phyloP scores from a whole-genome alignment of 306 rosid genomes.

The Carpinus viminea region DNA sequence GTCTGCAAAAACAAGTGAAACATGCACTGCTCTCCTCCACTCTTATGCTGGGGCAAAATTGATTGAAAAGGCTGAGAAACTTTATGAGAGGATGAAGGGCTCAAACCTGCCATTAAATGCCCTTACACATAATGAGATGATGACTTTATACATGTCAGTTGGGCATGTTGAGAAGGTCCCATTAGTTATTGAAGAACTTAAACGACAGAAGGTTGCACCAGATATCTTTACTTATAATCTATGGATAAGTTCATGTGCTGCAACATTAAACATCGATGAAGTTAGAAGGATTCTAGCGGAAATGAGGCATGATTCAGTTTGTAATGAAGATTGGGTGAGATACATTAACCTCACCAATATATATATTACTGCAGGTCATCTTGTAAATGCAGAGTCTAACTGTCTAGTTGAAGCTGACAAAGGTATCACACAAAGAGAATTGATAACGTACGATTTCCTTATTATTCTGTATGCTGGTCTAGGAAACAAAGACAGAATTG shows the following conservation, averaged over 20 bases:
- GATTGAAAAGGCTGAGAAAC: slow-evolving; percentile 81
- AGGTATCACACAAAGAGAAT: slow-evolving; percentile 68
- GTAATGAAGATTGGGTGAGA: slow-evolving; percentile 66
- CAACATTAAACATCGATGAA: slow-evolving; percentile 56
- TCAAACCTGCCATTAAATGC: slow-evolving; percentile 56
- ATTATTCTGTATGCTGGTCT: slow-evolving; percentile 75
- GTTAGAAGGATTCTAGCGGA: slow-evolving; percentile 67
- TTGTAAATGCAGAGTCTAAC: slow-evolving; percentile 51
- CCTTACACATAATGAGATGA: slow-evolving; percentile 86
- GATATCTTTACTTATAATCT: slow-evolving; percentile 90
- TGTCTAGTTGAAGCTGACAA: slow-evolving; percentile 69
- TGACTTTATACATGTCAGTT: slow-evolving; percentile 87
- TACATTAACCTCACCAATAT: slow-evolving; percentile 62
- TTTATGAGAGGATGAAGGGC: slow-evolving; percentile 59
- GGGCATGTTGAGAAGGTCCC: slow-evolving; percentile 86
- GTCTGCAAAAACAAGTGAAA: slow-evolving; percentile 64
- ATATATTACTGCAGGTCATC: slow-evolving; percentile 53
- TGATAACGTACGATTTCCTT: slow-evolving; percentile 92
- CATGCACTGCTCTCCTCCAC: slow-evolving; percentile 90
- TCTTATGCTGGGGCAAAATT: slow-evolving; percentile 73
- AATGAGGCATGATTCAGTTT: slow-evolving; percentile 57
- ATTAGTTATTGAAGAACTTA: slow-evolving; percentile 67
- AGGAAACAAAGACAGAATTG: slow-evolving; percentile 71
- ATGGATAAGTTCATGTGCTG: slow-evolving; percentile 90
- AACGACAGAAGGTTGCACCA: slow-evolving; percentile 53